Evolutionary conservation across 1,139 yeast genomes (phyloP), one percentile per base, ranked within the genome.

Genomic region (Debaryomyces singareniensis): DNA sequence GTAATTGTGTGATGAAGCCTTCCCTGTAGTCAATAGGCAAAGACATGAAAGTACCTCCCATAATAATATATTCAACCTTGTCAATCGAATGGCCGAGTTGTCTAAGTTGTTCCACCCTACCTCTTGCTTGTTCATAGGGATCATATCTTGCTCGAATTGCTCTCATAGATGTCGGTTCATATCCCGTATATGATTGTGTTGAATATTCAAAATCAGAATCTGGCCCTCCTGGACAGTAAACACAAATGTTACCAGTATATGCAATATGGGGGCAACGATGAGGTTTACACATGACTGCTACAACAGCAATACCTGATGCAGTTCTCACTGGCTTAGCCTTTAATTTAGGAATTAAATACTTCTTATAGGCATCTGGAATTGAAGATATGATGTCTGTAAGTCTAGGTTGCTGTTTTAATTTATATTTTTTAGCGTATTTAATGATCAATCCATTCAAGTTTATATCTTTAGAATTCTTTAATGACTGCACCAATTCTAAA

Each of bases 41-140:
- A 5, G 95, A 83, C 99, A 91, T 91, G 53, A 91, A 91, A 0
- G 99, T 91, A 39, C 99, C 99, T 32, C 99, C 99, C 99, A 91
- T 91, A 43, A 91, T 81, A 41, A 91, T 91, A 53, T 91, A 91
- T 55, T 91, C 99, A 10, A 91, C 98, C 55, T 91, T 91, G 53
- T 91, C 98, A 31, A 91, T 91, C 2, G 95, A 81, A 52, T 91
- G 99, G 12, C 99, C 99, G 40, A 91, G 68, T 55, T 83, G 96
- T 44, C 96, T 75, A 41, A 91, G 69, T 62, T 91, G 99, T 49
- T 91, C 99, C 27, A 91, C 81, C 54, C 99, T 77, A 27, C 99
- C 99, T 53, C 98, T 71, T 2, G 98, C 97, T 56, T 91, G 99
- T 56, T 93, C 98, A 53, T 87, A 91, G 0, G 99, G 98, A 54